Conservation (phyloP, 23 red algal species). For the Gracilaria domingensis region DNA sequence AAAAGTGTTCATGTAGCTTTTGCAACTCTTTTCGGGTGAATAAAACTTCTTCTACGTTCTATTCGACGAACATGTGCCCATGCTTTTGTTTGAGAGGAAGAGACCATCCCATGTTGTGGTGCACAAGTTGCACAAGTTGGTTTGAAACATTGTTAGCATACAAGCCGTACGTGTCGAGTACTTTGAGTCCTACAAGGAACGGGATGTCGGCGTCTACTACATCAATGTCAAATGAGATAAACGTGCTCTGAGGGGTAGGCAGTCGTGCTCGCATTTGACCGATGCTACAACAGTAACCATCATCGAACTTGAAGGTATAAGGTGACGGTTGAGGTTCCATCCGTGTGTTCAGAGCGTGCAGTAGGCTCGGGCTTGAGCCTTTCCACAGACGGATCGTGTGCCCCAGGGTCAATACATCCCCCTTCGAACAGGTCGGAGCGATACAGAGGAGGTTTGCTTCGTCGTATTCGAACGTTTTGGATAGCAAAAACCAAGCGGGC, state of each 20-base stretch:
- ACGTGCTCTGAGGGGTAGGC: slow-evolving; percentile 8
- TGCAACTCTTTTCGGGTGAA: slow-evolving; percentile 41
- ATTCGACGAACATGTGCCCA: slow-evolving; percentile 55
- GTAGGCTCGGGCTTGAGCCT: background rate
- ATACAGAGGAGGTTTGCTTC: background rate
- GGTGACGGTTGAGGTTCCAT: slow-evolving; percentile 8
- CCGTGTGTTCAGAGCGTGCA: background rate
- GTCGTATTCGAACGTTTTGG: background rate
- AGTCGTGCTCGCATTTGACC: slow-evolving; percentile 14
- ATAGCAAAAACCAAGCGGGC: background rate
- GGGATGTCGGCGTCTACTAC: slow-evolving; percentile 28
- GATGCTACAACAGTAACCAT: slow-evolving; percentile 4
- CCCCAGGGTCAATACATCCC: background rate
- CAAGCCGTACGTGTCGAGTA: slow-evolving; percentile 16
- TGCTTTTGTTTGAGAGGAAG: slow-evolving; percentile 4
- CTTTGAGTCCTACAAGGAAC: slow-evolving; percentile 28
- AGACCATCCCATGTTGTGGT: background rate
- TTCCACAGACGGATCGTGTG: background rate
- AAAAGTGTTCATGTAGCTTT: slow-evolving; percentile 57
- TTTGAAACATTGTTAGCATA: slow-evolving; percentile 24
- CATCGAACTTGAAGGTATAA: slow-evolving; percentile 36
- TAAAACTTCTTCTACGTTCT: background rate
- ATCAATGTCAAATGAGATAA: slow-evolving; percentile 9
- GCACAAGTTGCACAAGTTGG: background rate
- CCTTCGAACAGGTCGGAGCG: background rate